Base-by-base conservation (phyloP, 2,329 filamentous ascomycete species). In the Trichoderma sp. region DNA sequence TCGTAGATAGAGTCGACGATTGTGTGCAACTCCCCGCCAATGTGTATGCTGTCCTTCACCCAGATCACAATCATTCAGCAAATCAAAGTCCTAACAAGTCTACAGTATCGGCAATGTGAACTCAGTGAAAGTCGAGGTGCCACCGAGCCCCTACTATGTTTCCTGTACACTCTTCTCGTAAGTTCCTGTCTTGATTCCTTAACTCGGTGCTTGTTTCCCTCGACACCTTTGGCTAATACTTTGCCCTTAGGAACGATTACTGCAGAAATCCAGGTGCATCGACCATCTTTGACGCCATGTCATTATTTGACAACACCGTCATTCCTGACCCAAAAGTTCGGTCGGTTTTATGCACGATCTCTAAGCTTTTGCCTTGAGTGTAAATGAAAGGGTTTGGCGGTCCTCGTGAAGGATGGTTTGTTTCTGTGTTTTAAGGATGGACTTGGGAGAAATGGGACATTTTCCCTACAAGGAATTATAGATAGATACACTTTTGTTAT, bases 121-220 rank as follows among this genome's bases (percentile, higher is more conserved):
- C 18, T 68, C 65, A 34, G 53, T 68, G 34, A 21, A 34, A 4
- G 53, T 68, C 18, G 11, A 47, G 18, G 32, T 60, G 18, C 30
- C 58, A 26, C 53, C 53, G 12, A 6, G 6, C 6, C 65, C 65
- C 11, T 58, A 21, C 4, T 68, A 68, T 43, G 26, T 30, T 21
- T n/a, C 65, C 26, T 68, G 65, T n/a, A 57, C 65, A n/a, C 65
- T 68, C 4, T 60, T 43, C 53, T 47, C 53, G 65, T 68, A 18
- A 60, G 53, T 60, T 6, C 3, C 6, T 12, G 43, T 12, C n/a
- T 21, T 21, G 8, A 12, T 51, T 2, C 8, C 9, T 3, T 47
- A 9, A 47, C 3, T 18, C 0, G 8, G 4, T n/a, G 1, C 43
- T 51, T 21, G 43, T 51, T n/a, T n/a, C 39, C 15, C 39, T 43